Evolutionary conservation across 768 basidiomycete species (phyloP), one percentile per base, ranked within the genome.

Genomic region (Suillus discolor): DNA sequence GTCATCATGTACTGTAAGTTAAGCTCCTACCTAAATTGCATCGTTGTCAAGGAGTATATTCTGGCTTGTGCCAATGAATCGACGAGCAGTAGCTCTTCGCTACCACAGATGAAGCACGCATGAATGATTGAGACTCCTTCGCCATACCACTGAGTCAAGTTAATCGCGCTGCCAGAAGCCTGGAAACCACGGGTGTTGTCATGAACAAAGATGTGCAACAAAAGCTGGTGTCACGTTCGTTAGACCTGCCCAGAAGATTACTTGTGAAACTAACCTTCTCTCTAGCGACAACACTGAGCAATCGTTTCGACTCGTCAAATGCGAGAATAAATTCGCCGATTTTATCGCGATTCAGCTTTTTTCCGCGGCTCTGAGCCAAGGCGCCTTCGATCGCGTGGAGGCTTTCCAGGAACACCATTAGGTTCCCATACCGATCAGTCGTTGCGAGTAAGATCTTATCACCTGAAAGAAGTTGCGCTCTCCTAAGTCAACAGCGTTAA

Each of bases 11-110:
- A 34, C 8, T n/a, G 6, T 15, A 9, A 4, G 23, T 8, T 34
- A n/a, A 18, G 11, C 18, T 66, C 77, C 36, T 44, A 88, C 87
- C 87, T 74, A 64, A 86, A 87, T 54, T 85, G 83, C 63, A 83
- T 79, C 0, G 85, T 84, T 3, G 84, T 74, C 55, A 87, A 68
- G 1, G 87, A 88, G 67, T 81, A 87, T n/a, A 88, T 77, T 20
- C 87, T 75, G 2, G 79, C 84, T 18, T 79, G 78, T 0, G 75
- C 74, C 4, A 65, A 67, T 0, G 78, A 78, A 65, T 89, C 87
- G 5, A 87, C 74, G 0, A 89, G 70, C 0, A 85, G 68, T 3
- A 89, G 57, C 63, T 89, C 88, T 66, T 89, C 87, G 39, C 70
- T 80, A 6, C 84, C 84, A 55, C 74, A 73, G 2, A 86, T 77